Base-by-base conservation (phyloP, 176 grass and related monocot species). In the Pontederia crassipes region DNA sequence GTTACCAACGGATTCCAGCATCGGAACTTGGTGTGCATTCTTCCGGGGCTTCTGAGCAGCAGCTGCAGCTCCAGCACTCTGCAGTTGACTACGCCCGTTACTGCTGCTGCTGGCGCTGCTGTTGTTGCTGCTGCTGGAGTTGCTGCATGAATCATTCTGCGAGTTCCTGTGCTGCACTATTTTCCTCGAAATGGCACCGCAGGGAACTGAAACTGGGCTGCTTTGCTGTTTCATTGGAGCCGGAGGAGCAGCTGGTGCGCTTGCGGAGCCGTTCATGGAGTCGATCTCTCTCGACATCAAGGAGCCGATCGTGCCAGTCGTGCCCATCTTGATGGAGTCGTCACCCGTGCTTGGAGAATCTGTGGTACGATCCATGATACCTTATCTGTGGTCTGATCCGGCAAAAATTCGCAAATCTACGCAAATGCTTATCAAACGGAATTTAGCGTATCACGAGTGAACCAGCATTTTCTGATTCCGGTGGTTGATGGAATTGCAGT, bases 211-310 rank as follows among this genome's bases (percentile, higher is more conserved):
- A 17, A 98, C 74, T 0, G 84, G 88, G 12, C 75, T 58, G 11
- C 76, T 51, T 83, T 92, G 93, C 57, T 74, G 73, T 72, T 81
- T 81, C 24, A 73, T 57, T 8, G 68, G 69, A 0, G 79, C 77
- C 3, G 72, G 67, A 53, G 73, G 15, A 0, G 71, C 58, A 20
- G 54, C 76, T 65, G 78, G 81, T 4, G 32, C 32, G 32, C 32
- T 3, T 28, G 79, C 79, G 6, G 57, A 29, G 24, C 48, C 72
- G 66, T 86, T 98, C 70, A 75, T 67, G 64, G 76, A 29, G 9
- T 89, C 85, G 40, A 98, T 17, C 17, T 98, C 94, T 48, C 79
- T 83, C 17, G 80, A 79, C 82, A 98, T 89, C 20, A 98, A 84
- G 15, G 94, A 86, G 27, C 81, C 79, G 9, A 98, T 85, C 49